Percentiles rank a stretch among this genome's conserved stretches.
Evolutionary conservation across 768 basidiomycete species (phyloP).

Genomic region (Podaxis rugospora): DNA sequence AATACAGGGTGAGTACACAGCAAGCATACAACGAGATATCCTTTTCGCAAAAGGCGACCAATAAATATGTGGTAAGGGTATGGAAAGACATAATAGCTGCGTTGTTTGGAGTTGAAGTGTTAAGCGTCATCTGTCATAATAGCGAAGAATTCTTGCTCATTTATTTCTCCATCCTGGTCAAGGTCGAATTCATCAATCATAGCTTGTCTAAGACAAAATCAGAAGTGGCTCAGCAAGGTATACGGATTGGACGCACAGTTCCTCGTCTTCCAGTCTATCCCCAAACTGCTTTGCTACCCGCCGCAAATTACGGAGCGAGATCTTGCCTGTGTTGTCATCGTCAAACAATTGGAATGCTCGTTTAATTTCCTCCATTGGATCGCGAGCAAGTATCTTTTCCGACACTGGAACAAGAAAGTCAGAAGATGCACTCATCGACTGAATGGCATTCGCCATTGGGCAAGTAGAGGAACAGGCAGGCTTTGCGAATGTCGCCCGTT

Average conservation of each 20-base stretch:
- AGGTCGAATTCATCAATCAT: conserved; percentile 99
- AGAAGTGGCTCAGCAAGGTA: background rate
- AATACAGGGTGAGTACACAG: conserved; percentile 9
- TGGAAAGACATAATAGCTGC: background rate
- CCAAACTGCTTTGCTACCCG: conserved; percentile 97
- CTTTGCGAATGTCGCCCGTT: background rate
- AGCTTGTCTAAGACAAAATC: conserved; percentile 68
- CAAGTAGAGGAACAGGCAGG: background rate
- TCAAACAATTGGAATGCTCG: conserved; percentile 97
- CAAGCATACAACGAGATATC: conserved; percentile 7
- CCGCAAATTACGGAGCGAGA: conserved; percentile 83
- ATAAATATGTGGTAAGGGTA: background rate
- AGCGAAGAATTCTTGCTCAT: conserved; percentile 91
- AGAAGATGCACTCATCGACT: conserved; percentile 5
- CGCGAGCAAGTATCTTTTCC: conserved; percentile 86
- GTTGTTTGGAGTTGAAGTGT: background rate
- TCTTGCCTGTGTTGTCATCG: conserved; percentile 93
- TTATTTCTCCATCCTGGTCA: conserved; percentile 97
- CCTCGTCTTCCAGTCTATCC: conserved; percentile 92
- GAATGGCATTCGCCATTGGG: background rate
- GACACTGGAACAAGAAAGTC: conserved; percentile 59
- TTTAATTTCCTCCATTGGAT: conserved; percentile 95
- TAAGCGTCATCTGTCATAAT: conserved; percentile 95
- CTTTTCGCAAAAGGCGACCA: background rate
- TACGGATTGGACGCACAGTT: conserved; percentile 63